phyloP scores from a whole-genome alignment of 306 rosid species.

The Fragaria ananassa region DNA sequence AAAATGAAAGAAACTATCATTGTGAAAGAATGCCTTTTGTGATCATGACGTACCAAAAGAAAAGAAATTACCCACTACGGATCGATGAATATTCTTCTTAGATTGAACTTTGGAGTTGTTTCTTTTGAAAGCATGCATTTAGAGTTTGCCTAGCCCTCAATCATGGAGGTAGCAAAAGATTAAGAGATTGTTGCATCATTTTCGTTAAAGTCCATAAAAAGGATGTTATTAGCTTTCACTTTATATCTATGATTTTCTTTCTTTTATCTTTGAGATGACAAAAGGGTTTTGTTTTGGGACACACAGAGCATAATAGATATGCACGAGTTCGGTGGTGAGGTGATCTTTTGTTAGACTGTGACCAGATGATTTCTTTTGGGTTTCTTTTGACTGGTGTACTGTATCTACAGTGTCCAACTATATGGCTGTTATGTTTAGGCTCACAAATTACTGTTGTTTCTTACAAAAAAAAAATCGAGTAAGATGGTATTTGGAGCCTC shows the following conservation, averaged over 20 bases:
- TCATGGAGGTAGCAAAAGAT: slow-evolving; percentile 18
- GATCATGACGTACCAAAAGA: too few relatives aligned
- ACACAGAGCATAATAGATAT: slow-evolving; percentile 8
- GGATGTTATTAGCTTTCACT: slow-evolving; percentile 22
- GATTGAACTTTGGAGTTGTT: neutral
- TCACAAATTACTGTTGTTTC: neutral
- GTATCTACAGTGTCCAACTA: too few relatives aligned
- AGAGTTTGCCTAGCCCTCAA: slow-evolving; percentile 9
- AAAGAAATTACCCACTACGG: too few relatives aligned
- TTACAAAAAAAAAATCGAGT: neutral
- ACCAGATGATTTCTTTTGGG: slow-evolving; percentile 18
- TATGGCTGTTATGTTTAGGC: neutral
- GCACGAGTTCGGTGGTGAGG: slow-evolving; percentile 9
- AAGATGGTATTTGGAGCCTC: neutral
- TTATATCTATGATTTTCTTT: slow-evolving; percentile 21
- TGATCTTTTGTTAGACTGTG: slow-evolving; percentile 14
- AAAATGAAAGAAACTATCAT: neutral
- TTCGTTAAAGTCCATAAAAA: slow-evolving; percentile 37
- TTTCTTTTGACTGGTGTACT: neutral
- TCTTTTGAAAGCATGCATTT: neutral
- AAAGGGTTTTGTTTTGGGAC: slow-evolving; percentile 49
- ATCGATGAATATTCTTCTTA: too few relatives aligned
- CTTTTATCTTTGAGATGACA: slow-evolving; percentile 42
- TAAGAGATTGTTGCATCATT: slow-evolving; percentile 30
- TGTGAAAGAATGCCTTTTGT: too few relatives aligned